Conservation (phyloP, 2,329 filamentous ascomycete genomes). For the Fusarium odoratissimum region DNA sequence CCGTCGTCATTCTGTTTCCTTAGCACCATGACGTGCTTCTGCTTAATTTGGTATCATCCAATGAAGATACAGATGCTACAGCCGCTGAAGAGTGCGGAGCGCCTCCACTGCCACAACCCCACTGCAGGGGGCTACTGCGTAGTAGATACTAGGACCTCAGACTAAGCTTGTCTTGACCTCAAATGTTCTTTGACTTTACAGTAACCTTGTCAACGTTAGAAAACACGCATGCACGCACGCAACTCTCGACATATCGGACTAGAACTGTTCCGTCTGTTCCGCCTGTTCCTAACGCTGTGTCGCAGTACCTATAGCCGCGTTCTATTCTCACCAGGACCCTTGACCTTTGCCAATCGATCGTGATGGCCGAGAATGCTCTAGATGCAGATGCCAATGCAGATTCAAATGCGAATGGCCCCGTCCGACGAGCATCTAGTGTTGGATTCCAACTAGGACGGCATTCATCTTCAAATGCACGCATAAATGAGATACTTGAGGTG, state of each 20-base stretch:
- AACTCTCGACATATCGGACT: background rate
- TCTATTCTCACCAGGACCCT: background rate
- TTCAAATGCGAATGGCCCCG: constrained; percentile 3
- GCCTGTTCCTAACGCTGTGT: background rate
- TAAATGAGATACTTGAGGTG: constrained; percentile 61
- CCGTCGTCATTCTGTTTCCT: background rate
- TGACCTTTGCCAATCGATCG: background rate
- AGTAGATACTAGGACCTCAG: background rate
- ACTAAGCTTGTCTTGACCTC: constrained; percentile 19
- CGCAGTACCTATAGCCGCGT: background rate
- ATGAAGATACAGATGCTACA: background rate
- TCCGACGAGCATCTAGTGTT: constrained; percentile 36
- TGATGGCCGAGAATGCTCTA: constrained; percentile 16
- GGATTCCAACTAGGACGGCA: constrained; percentile 37
- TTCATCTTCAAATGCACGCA: constrained; percentile 53
- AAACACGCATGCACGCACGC: background rate
- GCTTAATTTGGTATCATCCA: constrained; percentile 20
- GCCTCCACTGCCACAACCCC: constrained; percentile 1
- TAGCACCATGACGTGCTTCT: constrained; percentile 7
- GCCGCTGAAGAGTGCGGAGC: background rate
- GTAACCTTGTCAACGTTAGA: background rate
- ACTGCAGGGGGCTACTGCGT: background rate
- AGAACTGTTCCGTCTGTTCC: background rate
- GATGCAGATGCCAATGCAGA: constrained; percentile 11
- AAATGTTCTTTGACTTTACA: constrained; percentile 3